These are phyloP conservation scores for Paracorniculantispora psalliotae DNA, from an alignment of 2,329 filamentous ascomycete species.

Conservation along the genomic window DNA sequence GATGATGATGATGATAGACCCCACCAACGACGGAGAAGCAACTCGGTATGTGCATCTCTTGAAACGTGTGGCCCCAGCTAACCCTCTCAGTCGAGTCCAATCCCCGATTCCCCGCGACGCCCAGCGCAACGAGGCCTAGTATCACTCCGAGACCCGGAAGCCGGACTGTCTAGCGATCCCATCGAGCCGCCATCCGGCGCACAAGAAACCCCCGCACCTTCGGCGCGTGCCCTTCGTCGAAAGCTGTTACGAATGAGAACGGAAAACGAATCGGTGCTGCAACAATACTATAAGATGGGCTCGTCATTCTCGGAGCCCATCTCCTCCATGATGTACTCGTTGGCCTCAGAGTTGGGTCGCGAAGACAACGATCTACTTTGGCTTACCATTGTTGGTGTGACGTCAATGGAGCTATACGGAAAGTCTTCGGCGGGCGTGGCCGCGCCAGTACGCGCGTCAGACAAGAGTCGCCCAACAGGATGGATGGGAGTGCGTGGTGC, in stretches of 20 bases:
- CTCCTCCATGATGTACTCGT: slow-evolving; percentile 87
- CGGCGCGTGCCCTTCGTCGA: slow-evolving; percentile 65
- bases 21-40: slow-evolving; percentile 76
- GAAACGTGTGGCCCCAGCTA: neutral
- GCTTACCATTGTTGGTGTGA: slow-evolving; percentile 90
- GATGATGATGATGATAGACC: slow-evolving; percentile 68
- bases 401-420: slow-evolving; percentile 88
- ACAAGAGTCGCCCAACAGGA: slow-evolving; percentile 55
- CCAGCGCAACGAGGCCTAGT: slow-evolving; percentile 57
- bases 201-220: slow-evolving; percentile 57
- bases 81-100: slow-evolving; percentile 53
- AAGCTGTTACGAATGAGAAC: slow-evolving; percentile 69
- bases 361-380: slow-evolving; percentile 96
- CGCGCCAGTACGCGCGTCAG: slow-evolving; percentile 51
- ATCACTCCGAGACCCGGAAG: slow-evolving; percentile 44
- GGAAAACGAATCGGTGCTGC: slow-evolving; percentile 71
- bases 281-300: slow-evolving; percentile 80
- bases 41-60: slow-evolving; percentile 59
- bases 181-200: slow-evolving; percentile 53
- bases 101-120: slow-evolving; percentile 58
- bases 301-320: slow-evolving; percentile 93
- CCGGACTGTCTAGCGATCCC: slow-evolving; percentile 44
- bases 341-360: slow-evolving; percentile 89
- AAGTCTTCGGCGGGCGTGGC: slow-evolving; percentile 77
- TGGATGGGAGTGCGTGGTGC: slow-evolving; percentile 81